Base-by-base conservation (phyloP, 176 grass and related monocot genomes). In the Aegilops speltoides region DNA sequence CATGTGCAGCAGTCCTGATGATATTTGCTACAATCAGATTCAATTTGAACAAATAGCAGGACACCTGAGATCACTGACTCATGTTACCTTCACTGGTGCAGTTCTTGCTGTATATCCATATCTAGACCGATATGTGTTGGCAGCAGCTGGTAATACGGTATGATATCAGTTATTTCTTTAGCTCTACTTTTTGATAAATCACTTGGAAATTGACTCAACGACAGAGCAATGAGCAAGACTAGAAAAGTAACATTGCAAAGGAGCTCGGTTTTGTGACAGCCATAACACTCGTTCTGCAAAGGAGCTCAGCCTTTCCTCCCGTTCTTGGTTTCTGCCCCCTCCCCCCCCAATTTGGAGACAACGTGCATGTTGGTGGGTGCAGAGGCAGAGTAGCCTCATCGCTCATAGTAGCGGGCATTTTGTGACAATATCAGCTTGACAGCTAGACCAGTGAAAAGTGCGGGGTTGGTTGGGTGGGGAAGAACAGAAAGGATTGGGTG, bases 141-240 rank as follows among this genome's bases (percentile, higher is more conserved):
- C 97, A 84, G 91, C 97, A 88, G 91, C 97, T 83, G 97, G 97
- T 90, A 94, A 93, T 86, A 77, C 74, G 89, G 97, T 99, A 92
- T 90, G 88, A 54, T 84, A 68, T 74, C 83, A 52, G 56, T 81
- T 64, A 41, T 89, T 68, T 77, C 34, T 20, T 87, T 84, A 32
- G 52, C 64, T 92, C 52, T 60, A 68, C 41, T 64, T 69, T 40
- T 4, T 76, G 23, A 79, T 45, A 82, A 73, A 31, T 68, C 46
- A 57, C 25, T 87, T 87, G 63, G 88, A 71, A 19, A 11, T 77
- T 62, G 62, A 14, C 28, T 82, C 29, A 38, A 23, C 68, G 22
- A 50, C 32, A 31, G 22, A 54, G 15, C 33, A 71, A 83, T n/a
- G 33, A 83, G 37, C 3, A 20, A 70, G 65, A 61, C n/a, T 13